Percentiles rank a stretch among this genome's conserved stretches.
Evolutionary conservation across 1,139 yeast species (phyloP).

Genomic region (Suhomyces panamericanus): DNA sequence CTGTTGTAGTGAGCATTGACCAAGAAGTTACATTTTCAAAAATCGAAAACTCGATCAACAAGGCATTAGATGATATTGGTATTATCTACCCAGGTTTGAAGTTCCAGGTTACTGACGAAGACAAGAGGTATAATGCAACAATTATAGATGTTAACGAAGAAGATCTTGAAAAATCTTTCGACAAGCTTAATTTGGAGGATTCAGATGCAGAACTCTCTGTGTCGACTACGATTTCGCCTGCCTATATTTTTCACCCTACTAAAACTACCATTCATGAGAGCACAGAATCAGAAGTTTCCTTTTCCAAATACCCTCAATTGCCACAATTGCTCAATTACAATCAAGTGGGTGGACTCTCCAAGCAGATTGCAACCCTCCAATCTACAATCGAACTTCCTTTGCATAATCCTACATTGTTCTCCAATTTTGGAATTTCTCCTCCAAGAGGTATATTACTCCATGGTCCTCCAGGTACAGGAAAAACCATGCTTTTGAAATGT

Average conservation of each 20-base stretch:
- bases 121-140: conserved; percentile 2
- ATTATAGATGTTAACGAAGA: conserved; percentile 28
- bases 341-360: conserved; percentile 74
- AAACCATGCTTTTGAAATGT: conserved; percentile 82
- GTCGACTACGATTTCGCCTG: conserved; percentile 40
- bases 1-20: conserved; percentile 18
- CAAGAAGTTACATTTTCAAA: conserved; percentile 9
- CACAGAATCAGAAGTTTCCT: conserved; percentile 16
- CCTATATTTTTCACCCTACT: conserved; percentile 44
- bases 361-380: conserved; percentile 61
- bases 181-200: conserved; percentile 22
- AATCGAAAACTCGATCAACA: conserved; percentile 27
- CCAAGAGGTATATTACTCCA: conserved; percentile 88
- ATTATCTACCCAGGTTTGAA: conserved; percentile 56
- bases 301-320: conserved; percentile 37
- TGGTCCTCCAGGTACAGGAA: conserved; percentile 99
- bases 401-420: conserved; percentile 71
- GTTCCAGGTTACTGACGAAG: conserved; percentile 13
- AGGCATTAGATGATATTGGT: conserved; percentile 50
- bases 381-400: conserved; percentile 80
- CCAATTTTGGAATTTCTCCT: conserved; percentile 84
- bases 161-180: conserved; percentile 25
- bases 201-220: conserved; percentile 14
- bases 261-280: conserved; percentile 28
- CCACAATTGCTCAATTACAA: conserved; percentile 46